These are phyloP conservation scores for Rhododendron williamsianum DNA, from an alignment of 148 eudicot species.

Conservation along the genomic window DNA sequence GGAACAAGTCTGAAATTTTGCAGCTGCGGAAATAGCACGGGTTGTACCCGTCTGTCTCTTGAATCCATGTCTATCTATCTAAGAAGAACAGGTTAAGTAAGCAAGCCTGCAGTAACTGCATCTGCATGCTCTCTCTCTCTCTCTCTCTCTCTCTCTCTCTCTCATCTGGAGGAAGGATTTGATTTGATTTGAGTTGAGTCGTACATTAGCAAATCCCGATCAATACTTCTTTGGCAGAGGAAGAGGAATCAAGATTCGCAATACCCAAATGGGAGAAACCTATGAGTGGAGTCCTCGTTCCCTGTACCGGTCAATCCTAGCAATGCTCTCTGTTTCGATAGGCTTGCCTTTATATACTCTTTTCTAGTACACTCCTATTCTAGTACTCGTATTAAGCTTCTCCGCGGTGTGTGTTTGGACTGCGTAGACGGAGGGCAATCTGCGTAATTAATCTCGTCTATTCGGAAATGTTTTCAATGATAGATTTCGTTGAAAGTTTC, in stretches of 20 bases:
- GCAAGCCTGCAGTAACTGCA: background rate
- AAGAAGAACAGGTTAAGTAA: background rate
- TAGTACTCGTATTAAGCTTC: too few species aligned
- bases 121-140: slow-evolving; percentile 5
- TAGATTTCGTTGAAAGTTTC: too few species aligned
- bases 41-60: slow-evolving; percentile 1
- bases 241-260: slow-evolving; percentile 2
- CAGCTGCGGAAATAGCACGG: slow-evolving; percentile 15
- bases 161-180: background rate
- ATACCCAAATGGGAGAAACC: slow-evolving; percentile 15
- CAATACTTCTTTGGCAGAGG: slow-evolving; percentile 14
- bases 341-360: too few species aligned
- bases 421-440: too few species aligned
- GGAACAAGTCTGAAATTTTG: slow-evolving; percentile 17
- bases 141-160: slow-evolving; percentile 6
- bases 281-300: background rate
- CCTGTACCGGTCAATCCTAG: slow-evolving; percentile 3
- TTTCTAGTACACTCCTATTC: too few species aligned
- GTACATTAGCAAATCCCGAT: slow-evolving; percentile 6
- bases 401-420: too few species aligned
- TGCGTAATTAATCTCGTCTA: too few species aligned
- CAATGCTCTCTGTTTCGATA: background rate
- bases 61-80: background rate
- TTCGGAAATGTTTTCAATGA: too few species aligned
- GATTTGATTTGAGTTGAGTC: background rate